These are phyloP conservation scores for Mucor circinelloides DNA, from an alignment of 371 early-diverging fungal genomes.

Conservation along the genomic window DNA sequence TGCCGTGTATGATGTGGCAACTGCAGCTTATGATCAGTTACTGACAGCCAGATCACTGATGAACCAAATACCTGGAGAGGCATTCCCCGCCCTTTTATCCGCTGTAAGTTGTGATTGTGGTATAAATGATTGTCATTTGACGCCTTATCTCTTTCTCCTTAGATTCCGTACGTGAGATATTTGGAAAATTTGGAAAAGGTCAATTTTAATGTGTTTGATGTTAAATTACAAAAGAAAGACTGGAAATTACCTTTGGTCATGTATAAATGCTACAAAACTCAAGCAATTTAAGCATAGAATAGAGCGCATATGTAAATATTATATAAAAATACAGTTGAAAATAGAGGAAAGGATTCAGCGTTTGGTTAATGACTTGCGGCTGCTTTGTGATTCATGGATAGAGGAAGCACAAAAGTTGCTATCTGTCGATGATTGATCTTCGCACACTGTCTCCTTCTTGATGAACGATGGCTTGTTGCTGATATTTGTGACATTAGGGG, in stretches of 20 bases:
- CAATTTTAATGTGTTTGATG: conserved; percentile 76
- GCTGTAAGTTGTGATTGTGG: conserved; percentile 45
- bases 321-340: not conserved
- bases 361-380: conserved; percentile 22
- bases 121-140: not conserved
- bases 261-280: conserved; percentile 47
- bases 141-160: not conserved
- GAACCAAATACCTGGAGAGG: conserved; percentile 50
- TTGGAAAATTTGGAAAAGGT: conserved; percentile 66
- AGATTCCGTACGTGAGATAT: conserved; percentile 63
- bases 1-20: conserved; percentile 80
- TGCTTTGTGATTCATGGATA: conserved; percentile 22
- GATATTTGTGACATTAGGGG: not conserved
- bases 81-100: conserved; percentile 68
- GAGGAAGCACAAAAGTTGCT: conserved; percentile 11
- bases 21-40: conserved; percentile 80
- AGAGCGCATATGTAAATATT: conserved; percentile 2
- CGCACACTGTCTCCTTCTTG: not conserved
- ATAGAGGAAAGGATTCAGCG: not conserved
- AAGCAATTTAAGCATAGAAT: conserved; percentile 13
- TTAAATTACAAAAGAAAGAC: conserved; percentile 57
- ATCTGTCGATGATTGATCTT: conserved; percentile 13
- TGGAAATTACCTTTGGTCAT: conserved; percentile 72
- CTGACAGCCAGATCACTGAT: conserved; percentile 73
- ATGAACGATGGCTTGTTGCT: not conserved